Percentiles rank a stretch among this genome's conserved stretches.
Conservation (phyloP, 1,139 yeast genomes). For the Williopsis jadinii region DNA sequence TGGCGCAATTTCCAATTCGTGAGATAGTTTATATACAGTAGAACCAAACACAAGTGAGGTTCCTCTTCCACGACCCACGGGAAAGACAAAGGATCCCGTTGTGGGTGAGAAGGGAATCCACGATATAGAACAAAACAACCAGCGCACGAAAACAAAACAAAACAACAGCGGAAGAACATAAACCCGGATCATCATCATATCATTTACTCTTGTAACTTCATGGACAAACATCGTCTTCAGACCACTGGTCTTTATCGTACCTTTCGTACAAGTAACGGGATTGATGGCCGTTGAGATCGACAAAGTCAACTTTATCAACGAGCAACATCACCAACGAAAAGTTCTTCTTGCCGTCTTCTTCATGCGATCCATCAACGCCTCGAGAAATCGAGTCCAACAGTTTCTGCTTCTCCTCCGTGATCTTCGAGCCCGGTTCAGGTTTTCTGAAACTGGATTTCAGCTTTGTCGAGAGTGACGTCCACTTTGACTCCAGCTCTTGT, state of each 20-base stretch:
- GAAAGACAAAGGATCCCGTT: not conserved
- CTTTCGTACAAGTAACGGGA: constrained; percentile 49
- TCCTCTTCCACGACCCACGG: not conserved
- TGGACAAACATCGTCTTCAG: constrained; percentile 74
- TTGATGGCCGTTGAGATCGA: constrained; percentile 45
- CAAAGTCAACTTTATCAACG: constrained; percentile 65
- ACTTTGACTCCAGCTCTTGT: constrained; percentile 52
- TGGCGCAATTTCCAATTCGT: constrained; percentile 45
- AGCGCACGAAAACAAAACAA: not conserved
- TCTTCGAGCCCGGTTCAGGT: constrained; percentile 58
- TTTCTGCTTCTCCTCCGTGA: constrained; percentile 46
- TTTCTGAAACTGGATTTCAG: constrained; percentile 62
- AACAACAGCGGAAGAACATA: not conserved
- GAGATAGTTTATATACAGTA: constrained; percentile 26
- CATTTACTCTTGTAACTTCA: constrained; percentile 17
- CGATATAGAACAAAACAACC: not conserved
- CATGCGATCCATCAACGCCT: constrained; percentile 80
- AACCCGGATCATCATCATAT: not conserved
- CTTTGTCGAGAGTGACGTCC: constrained; percentile 56
- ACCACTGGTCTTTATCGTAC: constrained; percentile 59
- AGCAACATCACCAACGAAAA: constrained; percentile 66
- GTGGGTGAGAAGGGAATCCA: not conserved
- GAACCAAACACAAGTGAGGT: not conserved
- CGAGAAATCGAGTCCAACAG: constrained; percentile 63
- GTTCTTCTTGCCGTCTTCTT: constrained; percentile 59